phyloP scores from a whole-genome alignment of 306 rosid species.

The Aeschynomene evenia region DNA sequence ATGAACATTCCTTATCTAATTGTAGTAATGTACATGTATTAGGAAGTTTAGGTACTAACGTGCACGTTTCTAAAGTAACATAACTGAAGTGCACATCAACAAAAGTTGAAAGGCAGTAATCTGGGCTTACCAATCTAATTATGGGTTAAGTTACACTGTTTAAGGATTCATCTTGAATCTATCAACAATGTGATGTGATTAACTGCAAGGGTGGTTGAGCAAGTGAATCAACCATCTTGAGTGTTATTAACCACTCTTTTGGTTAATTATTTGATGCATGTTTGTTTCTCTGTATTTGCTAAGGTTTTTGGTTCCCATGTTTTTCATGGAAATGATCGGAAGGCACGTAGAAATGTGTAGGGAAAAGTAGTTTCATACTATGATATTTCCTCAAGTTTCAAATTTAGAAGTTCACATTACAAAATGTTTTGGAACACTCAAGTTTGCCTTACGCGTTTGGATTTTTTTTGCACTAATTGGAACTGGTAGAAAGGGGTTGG shows the following conservation, averaged over 20 bases:
- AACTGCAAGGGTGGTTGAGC: neutral
- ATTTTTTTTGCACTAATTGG: no score
- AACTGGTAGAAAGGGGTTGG: no score
- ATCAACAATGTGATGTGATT: neutral
- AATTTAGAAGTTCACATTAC: neutral
- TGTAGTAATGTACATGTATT: no score
- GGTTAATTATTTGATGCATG: neutral
- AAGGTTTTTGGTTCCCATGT: neutral
- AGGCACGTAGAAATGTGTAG: neutral
- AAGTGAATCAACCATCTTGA: neutral
- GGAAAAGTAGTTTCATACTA: neutral
- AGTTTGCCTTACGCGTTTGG: neutral
- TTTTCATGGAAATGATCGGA: neutral
- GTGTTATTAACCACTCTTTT: neutral
- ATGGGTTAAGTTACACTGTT: neutral
- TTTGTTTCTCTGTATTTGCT: neutral
- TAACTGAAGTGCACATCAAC: no score
- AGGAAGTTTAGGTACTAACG: no score
- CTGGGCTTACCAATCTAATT: neutral
- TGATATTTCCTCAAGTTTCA: neutral
- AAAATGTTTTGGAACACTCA: conserved; percentile 1
- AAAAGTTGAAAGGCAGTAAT: no score
- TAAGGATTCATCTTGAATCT: neutral
- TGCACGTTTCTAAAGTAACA: no score
- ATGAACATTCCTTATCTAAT: no score